Evolutionary conservation across 257 asterid genomes (phyloP), one percentile per base, ranked within the genome.

Genomic region (Handroanthus guayacan): DNA sequence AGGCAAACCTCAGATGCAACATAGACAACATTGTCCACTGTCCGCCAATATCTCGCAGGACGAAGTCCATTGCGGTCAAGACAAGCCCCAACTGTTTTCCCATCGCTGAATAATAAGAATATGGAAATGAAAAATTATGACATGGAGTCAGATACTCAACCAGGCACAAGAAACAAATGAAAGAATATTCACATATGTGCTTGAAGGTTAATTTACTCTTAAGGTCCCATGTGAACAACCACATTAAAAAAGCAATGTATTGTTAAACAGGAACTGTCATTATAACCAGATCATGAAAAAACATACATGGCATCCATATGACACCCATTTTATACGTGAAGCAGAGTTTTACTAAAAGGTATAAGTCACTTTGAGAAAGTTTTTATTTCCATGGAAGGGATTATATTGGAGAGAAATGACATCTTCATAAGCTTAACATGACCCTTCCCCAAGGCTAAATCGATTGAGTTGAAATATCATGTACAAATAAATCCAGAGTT

Each of bases 51-150:
- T 86, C 99, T 92, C 67, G 99, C 99, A 69, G 99, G 99, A 64
- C 99, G 99, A 81, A 95, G 97, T 67, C 99, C 99, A 78, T 95
- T 95, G 58, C 99, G 98, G 81, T 95, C 99, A 63, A 95, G 96
- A 87, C 97, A 89, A 86, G 99, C 99, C 83, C 99, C 99, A 79
- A 95, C 97, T 76, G 97, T 95, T 84, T 95, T 95, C 85, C 99
- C 99, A 72, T 95, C 99, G 77, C 99, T 93, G 87, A 69, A 69
- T 51, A 60, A 75, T 38, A 58, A 74, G 17, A 79, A 66, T 13
- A 56, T 25, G 45, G 69, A 48, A 31, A 70, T 31, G 54, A 70
- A 37, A 61, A 17, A 17, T 68, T 60, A 52, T 39, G 62, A 60
- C 43, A 50, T 71, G 61, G 63, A 71, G 20, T 17, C 55, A 71